A percentile compares a stretch with the other conserved stretches of the same genome.
These are phyloP conservation scores for Pulveroboletus sp. DNA, from an alignment of 768 basidiomycete genomes.

Conservation along the genomic window DNA sequence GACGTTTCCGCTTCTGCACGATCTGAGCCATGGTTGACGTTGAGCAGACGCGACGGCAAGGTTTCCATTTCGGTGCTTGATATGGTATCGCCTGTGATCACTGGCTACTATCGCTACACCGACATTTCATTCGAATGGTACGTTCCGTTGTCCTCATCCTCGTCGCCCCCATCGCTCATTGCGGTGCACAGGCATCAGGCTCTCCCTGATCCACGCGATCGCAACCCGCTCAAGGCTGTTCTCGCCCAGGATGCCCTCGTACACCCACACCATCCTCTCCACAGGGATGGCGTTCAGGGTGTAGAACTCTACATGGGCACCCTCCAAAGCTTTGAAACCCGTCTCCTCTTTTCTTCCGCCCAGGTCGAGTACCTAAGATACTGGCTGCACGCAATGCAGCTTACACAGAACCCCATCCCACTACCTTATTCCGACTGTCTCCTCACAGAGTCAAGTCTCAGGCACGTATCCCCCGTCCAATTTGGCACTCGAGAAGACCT, in stretches of 20 bases:
- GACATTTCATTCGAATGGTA: constrained; percentile 85
- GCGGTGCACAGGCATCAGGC: constrained; percentile 44
- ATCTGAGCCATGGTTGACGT: constrained; percentile 57
- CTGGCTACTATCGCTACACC: constrained; percentile 78
- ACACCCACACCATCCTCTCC: constrained; percentile 68
- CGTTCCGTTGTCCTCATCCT: constrained; percentile 1
- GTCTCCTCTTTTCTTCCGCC: constrained; percentile 77
- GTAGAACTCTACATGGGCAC: constrained; percentile 74
- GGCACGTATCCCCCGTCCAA: constrained; percentile 51
- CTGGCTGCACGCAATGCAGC: constrained; percentile 71
- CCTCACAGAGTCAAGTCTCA: constrained; percentile 53
- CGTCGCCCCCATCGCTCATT: not conserved
- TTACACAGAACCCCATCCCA: constrained; percentile 61
- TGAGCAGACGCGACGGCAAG: not conserved
- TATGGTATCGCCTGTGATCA: constrained; percentile 43
- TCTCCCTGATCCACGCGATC: constrained; percentile 56
- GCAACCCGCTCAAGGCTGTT: constrained; percentile 60
- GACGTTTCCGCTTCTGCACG: constrained; percentile 46
- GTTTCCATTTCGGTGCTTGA: constrained; percentile 11
- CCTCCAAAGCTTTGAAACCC: constrained; percentile 63
- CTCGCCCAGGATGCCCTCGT: constrained; percentile 69
- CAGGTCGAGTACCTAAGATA: constrained; percentile 84
- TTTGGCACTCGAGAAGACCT: constrained; percentile 54
- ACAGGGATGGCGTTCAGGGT: constrained; percentile 57
- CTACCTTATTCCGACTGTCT: constrained; percentile 78